Base-by-base conservation (phyloP, 257 asterid genomes). In the Marsdenia floribunda region DNA sequence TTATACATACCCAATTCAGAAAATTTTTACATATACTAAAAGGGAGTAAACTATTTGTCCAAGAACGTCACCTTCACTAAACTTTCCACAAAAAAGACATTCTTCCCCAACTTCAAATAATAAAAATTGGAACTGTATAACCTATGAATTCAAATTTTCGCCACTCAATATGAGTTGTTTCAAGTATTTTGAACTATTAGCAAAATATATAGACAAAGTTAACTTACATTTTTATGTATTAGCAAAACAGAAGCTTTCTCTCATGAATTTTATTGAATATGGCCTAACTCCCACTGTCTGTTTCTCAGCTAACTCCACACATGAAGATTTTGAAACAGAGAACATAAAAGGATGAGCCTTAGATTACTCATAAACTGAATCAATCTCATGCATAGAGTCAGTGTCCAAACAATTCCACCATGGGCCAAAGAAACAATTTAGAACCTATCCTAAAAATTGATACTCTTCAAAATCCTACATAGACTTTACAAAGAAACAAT, bases 221-320 rank as follows among this genome's bases (percentile, higher is more conserved):
- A 80, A 87, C 97, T 84, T 84, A 92, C 98, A 71, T 80, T 88
- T 84, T 86, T 91, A 78, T 89, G 90, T 9, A 85, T 73, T 38
- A 88, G 89, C 75, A 81, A 82, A 80, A 94, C 89, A 26, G 80
- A 79, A 76, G 91, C 91, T 80, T 82, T 88, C 74, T 88, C 96
- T 79, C 93, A 97, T 71, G 89, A 85, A 80, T 85, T 88, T 74
- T 93, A 90, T 76, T 81, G 91, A 75, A 92, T 87, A 72, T 85
- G 85, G 68, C 98, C 98, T 35, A 77, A 82, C 71, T 85, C 95
- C 98, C 97, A 94, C 50, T 47, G 77, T 71, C 87, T 85, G 80
- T 82, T 83, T 63, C 73, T 80, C 73, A 72, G 86, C 78, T 82
- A 85, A 85, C 91, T 89, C 98, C 98, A 94, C 76, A 92, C 88